Conservation (phyloP, 768 basidiomycete genomes). For the Tylopilus sp. region DNA sequence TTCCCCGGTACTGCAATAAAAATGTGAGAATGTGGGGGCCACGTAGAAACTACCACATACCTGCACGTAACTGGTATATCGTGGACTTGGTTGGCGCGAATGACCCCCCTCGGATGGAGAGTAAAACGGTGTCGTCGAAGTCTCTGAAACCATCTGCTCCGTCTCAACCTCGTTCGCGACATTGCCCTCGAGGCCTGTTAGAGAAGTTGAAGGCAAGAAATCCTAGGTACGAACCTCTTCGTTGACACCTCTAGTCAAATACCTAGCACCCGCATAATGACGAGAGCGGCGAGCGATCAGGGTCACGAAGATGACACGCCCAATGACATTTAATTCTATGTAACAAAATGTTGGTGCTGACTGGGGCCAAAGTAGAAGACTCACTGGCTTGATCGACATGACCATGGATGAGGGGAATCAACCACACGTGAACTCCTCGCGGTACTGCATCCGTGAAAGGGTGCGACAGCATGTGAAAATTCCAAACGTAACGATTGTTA, state of each 20-base stretch:
- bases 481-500: constrained; percentile 93
- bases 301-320: constrained; percentile 87
- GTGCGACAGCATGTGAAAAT: constrained; percentile 76
- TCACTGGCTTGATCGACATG: constrained; percentile 98
- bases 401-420: constrained; percentile 89
- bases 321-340: constrained; percentile 86
- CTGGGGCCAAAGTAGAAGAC: constrained; percentile 22
- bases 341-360: neutral
- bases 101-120: constrained; percentile 46
- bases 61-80: constrained; percentile 95
- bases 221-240: constrained; percentile 57
- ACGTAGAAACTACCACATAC: constrained; percentile 32
- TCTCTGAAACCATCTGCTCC: constrained; percentile 94
- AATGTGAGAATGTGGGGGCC: neutral
- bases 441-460: constrained; percentile 51
- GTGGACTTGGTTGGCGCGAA: constrained; percentile 65
- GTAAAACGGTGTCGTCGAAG: constrained; percentile 86
- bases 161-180: constrained; percentile 99
- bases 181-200: constrained; percentile 61
- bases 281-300: constrained; percentile 93
- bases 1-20: constrained; percentile 74
- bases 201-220: neutral
- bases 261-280: constrained; percentile 94
- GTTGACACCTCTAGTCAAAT: constrained; percentile 91
- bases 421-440: constrained; percentile 67